Evolutionary conservation across 2,329 filamentous ascomycete genomes (phyloP).

Genomic region (Escovopsis weberi): DNA sequence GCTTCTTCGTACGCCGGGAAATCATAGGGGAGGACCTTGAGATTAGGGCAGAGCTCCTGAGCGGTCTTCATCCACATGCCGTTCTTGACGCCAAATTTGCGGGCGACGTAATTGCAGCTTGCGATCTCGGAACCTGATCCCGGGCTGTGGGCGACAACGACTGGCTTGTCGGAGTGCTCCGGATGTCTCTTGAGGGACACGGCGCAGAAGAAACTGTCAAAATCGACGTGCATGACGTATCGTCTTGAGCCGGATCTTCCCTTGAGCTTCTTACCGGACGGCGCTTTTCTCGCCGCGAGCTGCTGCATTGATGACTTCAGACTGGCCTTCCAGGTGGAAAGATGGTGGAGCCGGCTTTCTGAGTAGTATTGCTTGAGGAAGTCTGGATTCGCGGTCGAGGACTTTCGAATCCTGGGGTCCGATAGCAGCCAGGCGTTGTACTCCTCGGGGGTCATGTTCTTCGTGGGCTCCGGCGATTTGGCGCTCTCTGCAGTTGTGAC

Average conservation of each 20-base stretch:
- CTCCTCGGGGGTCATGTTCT: slow-evolving; percentile 79
- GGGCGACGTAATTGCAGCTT: slow-evolving; percentile 89
- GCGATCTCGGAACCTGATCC: slow-evolving; percentile 88
- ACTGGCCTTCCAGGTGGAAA: slow-evolving; percentile 94
- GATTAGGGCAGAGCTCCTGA: slow-evolving; percentile 63
- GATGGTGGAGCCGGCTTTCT: slow-evolving; percentile 84
- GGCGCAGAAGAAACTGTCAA: slow-evolving; percentile 96
- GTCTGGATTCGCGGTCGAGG: slow-evolving; percentile 81
- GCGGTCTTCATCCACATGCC: slow-evolving; percentile 99
- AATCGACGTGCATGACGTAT: slow-evolving; percentile 92
- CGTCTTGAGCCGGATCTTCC: slow-evolving; percentile 48
- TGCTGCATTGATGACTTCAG: slow-evolving; percentile 79
- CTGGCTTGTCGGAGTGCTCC: slow-evolving; percentile 62
- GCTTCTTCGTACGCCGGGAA: slow-evolving; percentile 91
- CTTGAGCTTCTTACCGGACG: slow-evolving; percentile 29
- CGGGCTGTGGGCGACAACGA: slow-evolving; percentile 75
- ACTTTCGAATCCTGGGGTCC: slow-evolving; percentile 74
- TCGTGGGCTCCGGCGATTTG: slow-evolving; percentile 9
- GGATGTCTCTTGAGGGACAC: slow-evolving; percentile 71
- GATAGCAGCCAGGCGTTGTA: slow-evolving; percentile 76
- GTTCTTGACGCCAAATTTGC: slow-evolving; percentile 78
- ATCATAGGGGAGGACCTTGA: slow-evolving; percentile 89
- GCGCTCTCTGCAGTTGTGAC: background rate
- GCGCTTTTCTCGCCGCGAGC: slow-evolving; percentile 54
- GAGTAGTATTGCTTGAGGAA: slow-evolving; percentile 93